phyloP scores from a whole-genome alignment of 805 yeast genomes.

The Gaillardinia entomophila region DNA sequence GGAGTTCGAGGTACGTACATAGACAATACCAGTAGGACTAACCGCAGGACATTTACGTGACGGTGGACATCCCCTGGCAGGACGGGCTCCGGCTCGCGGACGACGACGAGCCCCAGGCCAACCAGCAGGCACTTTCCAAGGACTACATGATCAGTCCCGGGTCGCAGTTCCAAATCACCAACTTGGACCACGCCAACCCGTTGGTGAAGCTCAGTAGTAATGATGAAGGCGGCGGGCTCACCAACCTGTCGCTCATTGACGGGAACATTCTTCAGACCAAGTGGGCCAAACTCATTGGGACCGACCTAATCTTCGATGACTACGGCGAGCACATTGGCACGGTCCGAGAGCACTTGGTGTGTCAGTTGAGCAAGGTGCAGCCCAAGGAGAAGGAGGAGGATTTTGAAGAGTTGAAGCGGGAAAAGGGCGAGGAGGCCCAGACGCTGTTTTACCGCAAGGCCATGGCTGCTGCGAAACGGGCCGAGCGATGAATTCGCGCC shows the following conservation, averaged over 20 bases:
- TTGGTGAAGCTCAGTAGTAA: conserved; percentile 33
- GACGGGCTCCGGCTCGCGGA: conserved; percentile 3
- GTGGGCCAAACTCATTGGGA: conserved; percentile 78
- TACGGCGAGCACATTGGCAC: conserved; percentile 36
- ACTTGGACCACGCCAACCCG: conserved; percentile 26
- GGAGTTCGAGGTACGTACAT: conserved; percentile 22
- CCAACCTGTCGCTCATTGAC: conserved; percentile 28
- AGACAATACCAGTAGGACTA: conserved; percentile 16
- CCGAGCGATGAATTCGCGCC: too few relatives aligned
- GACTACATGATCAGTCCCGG: conserved; percentile 31
- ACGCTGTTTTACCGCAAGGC: not conserved
- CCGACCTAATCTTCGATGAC: conserved; percentile 47
- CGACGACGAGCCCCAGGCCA: conserved; percentile 2
- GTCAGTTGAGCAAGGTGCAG: conserved; percentile 20
- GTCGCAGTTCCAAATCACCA: conserved; percentile 35
- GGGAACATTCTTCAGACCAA: conserved; percentile 60
- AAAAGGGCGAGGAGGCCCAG: not conserved
- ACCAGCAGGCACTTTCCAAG: conserved; percentile 4
- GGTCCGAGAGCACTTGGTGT: conserved; percentile 32
- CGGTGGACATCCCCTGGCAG: conserved; percentile 25
- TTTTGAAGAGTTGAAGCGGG: conserved; percentile 4
- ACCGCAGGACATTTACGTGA: conserved; percentile 27
- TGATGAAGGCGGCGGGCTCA: conserved; percentile 13
- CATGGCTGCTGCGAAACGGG: not conserved
- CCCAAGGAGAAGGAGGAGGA: conserved; percentile 12